Percentiles rank a stretch among this genome's conserved stretches.
These are phyloP conservation scores for Apiosordaria backusii DNA, from an alignment of 495 filamentous ascomycete genomes.

Conservation along the genomic window DNA sequence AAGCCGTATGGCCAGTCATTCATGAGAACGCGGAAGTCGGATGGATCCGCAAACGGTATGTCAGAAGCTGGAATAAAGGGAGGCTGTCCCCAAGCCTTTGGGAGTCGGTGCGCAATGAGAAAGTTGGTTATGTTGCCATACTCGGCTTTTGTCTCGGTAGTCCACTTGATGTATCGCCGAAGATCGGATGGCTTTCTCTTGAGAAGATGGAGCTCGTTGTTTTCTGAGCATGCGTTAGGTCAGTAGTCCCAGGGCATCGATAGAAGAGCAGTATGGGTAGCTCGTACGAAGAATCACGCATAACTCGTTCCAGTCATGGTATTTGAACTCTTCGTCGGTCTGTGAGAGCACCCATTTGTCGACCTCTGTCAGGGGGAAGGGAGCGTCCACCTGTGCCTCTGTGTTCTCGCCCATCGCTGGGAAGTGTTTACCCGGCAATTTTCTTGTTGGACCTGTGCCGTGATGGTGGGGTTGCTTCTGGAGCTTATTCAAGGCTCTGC, in stretches of 20 bases:
- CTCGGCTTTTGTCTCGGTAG: conserved; percentile 58
- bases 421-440: conserved; percentile 14
- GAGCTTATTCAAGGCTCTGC: conserved; percentile 10
- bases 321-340: conserved; percentile 65
- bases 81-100: conserved; percentile 57
- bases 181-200: conserved; percentile 82
- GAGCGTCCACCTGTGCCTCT: conserved; percentile 32
- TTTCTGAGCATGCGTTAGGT: conserved; percentile 39
- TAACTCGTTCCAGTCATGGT: conserved; percentile 68
- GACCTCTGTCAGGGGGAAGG: conserved; percentile 62
- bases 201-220: conserved; percentile 69
- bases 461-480: conserved; percentile 7
- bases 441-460: not conserved
- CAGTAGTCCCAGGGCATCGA: conserved; percentile 2
- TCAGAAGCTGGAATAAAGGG: conserved; percentile 50
- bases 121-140: conserved; percentile 79
- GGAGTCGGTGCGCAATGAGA: conserved; percentile 66
- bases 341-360: conserved; percentile 64
- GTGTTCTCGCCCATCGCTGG: conserved; percentile 26
- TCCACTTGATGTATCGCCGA: conserved; percentile 79
- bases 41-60: conserved; percentile 63
- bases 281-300: conserved; percentile 62
- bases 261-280: conserved; percentile 10
- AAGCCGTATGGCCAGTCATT: conserved; percentile 95
- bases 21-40: conserved; percentile 70